Conservation (phyloP, 176 grass and related monocot species). For the Phragmites australis region DNA sequence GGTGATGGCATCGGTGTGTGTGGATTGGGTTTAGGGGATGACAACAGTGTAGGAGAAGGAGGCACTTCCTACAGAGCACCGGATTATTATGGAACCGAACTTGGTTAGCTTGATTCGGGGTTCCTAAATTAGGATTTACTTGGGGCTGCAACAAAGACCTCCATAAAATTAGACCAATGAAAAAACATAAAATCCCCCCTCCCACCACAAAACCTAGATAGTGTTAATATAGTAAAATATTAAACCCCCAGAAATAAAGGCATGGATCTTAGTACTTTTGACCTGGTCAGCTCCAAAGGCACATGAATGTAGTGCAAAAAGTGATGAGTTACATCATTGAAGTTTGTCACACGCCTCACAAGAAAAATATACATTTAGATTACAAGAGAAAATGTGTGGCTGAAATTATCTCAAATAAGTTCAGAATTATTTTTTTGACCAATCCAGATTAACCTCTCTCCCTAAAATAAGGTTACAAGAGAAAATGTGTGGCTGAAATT, state of each 20-base stretch:
- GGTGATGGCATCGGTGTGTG: no score
- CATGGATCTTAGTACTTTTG: slow-evolving; percentile 53
- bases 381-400: neutral
- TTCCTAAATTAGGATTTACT: slow-evolving; percentile 25
- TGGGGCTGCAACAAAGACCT: slow-evolving; percentile 25
- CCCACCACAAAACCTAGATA: neutral
- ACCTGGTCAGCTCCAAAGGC: slow-evolving; percentile 67
- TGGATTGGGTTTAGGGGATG: no score
- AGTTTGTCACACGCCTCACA: slow-evolving; percentile 64
- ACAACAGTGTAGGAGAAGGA: no score
- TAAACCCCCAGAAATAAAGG: slow-evolving; percentile 25
- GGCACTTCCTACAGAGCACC: slow-evolving; percentile 16
- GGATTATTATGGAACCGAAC: slow-evolving; percentile 30
- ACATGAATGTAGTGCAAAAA: slow-evolving; percentile 82
- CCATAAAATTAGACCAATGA: slow-evolving; percentile 8
- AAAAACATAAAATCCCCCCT: neutral
- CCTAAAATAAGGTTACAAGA: slow-evolving; percentile 15
- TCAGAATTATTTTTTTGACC: neutral
- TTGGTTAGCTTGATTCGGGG: slow-evolving; percentile 41
- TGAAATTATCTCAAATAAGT: neutral
- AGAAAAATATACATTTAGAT: slow-evolving; percentile 29
- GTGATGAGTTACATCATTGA: slow-evolving; percentile 76
- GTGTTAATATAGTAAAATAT: neutral
- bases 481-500: neutral
- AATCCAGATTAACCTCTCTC: neutral